Conservation (phyloP, 768 basidiomycete species). For the Collybia sp. region DNA sequence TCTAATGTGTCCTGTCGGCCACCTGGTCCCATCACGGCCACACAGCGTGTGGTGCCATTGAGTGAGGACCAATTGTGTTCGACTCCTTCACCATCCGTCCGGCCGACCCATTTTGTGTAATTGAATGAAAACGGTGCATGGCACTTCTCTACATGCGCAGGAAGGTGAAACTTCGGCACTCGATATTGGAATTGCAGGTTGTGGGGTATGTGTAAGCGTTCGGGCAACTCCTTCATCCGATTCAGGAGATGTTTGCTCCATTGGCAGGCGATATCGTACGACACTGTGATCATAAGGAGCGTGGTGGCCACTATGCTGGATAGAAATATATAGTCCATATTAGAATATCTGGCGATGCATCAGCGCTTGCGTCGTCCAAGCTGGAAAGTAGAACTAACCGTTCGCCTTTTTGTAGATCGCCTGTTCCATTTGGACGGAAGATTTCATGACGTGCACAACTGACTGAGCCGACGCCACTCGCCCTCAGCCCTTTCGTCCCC, state of each 20-base stretch:
- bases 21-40: constrained; percentile 20
- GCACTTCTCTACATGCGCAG: constrained; percentile 17
- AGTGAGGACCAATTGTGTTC: constrained; percentile 19
- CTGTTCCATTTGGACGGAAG: constrained; percentile 15
- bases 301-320: not conserved
- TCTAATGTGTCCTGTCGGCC: constrained; percentile 17
- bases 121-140: constrained; percentile 19
- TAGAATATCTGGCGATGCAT: not conserved
- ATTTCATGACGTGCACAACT: constrained; percentile 19
- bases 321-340: not conserved
- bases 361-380: not conserved
- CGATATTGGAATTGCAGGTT: constrained; percentile 1
- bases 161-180: constrained; percentile 27
- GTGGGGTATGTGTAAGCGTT: too few relatives aligned
- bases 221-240: too few relatives aligned
- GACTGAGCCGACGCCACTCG: constrained; percentile 17
- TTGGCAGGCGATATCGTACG: constrained; percentile 21
- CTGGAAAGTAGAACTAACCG: constrained; percentile 10
- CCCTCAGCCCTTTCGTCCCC: constrained; percentile 13
- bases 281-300: not conserved
- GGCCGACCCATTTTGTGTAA: constrained; percentile 12
- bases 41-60: constrained; percentile 15
- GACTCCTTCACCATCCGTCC: constrained; percentile 8
- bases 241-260: constrained; percentile 12
- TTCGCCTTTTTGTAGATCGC: constrained; percentile 27